Base-by-base conservation (phyloP, 2,329 filamentous ascomycete species). In the Cercospora janseana region DNA sequence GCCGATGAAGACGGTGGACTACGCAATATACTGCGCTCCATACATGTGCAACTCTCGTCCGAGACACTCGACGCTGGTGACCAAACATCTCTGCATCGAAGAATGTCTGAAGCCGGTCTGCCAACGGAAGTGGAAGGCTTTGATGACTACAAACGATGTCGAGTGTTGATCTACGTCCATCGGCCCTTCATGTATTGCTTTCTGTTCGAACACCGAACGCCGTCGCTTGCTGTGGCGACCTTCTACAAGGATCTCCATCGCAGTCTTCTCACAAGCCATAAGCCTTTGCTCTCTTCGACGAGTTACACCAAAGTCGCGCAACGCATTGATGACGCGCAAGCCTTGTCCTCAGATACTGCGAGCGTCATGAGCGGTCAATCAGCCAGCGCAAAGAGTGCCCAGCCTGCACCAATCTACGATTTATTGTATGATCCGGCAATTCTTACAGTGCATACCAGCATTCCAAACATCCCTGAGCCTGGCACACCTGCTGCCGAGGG, bases 101-200 rank as follows among this genome's bases (percentile, higher is more conserved):
- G 52, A 20, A n/a, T 55, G 37, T 54, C 51, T 15, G 55, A 58
- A 23, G 55, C 57, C 27, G 57, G 55, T 4, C 28, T 56, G 3
- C 27, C 47, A 4, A 37, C 51, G 7, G 52, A 43, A 23, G 27
- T 26, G 4, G 45, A 56, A 32, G 56, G 56, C 8, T 52, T 46
- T 6, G 51, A 54, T 8, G 51, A 56, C 15, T 55, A 32, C 40
- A 54, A 60, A 7, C 61, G 74, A 18, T 67, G 90, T 32, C 80
- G 84, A 1, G 83, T 88, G 1, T 78, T 90, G 5, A 79, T 90
- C 42, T 91, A 90, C 63, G 79, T 85, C 37, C 74, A 83, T 65
- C 79, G 78, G 18, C 88, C 88, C 0, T 92, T 92, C 68, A 79
- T 92, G 40, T 91, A 87, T 65, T 80, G 84, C 1, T 85, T 93